A percentile compares a stretch with the other conserved stretches of the same genome.
phyloP scores from a whole-genome alignment of 1,284 basidiomycete species.

The Singerocomus inundabilis region DNA sequence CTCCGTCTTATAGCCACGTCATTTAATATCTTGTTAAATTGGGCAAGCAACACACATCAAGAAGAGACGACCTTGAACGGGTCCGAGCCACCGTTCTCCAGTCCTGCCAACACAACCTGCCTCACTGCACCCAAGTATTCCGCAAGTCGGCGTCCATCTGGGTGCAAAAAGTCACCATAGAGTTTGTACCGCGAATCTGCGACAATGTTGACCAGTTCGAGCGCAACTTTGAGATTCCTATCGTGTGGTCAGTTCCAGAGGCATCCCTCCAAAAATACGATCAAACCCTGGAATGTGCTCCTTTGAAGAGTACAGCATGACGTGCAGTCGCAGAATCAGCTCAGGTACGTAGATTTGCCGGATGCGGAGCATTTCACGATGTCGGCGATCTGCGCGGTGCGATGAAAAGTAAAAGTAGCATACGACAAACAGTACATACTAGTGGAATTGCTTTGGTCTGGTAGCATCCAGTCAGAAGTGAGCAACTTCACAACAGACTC shows the following conservation, averaged over 20 bases:
- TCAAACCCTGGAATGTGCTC: conserved; percentile 67
- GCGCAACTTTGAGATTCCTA: conserved; percentile 80
- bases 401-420: conserved; percentile 1
- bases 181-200: conserved; percentile 87
- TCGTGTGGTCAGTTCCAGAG: conserved; percentile 1
- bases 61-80: conserved; percentile 55
- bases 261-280: background rate
- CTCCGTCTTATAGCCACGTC: conserved; percentile 1
- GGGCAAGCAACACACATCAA: conserved; percentile 13
- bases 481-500: conserved; percentile 64
- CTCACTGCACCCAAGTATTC: conserved; percentile 75
- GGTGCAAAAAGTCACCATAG: conserved; percentile 80
- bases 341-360: conserved; percentile 91
- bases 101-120: conserved; percentile 63
- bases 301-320: conserved; percentile 67
- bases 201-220: conserved; percentile 81
- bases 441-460: conserved; percentile 44
- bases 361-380: conserved; percentile 73
- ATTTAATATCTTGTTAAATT: background rate
- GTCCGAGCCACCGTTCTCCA: conserved; percentile 74
- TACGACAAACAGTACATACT: conserved; percentile 35
- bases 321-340: conserved; percentile 84
- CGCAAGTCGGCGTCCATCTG: conserved; percentile 53
- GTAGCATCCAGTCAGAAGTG: conserved; percentile 74
- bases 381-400: conserved; percentile 51